phyloP scores from a whole-genome alignment of 78 protist genomes.

The Dictyostelium firmibasis region DNA sequence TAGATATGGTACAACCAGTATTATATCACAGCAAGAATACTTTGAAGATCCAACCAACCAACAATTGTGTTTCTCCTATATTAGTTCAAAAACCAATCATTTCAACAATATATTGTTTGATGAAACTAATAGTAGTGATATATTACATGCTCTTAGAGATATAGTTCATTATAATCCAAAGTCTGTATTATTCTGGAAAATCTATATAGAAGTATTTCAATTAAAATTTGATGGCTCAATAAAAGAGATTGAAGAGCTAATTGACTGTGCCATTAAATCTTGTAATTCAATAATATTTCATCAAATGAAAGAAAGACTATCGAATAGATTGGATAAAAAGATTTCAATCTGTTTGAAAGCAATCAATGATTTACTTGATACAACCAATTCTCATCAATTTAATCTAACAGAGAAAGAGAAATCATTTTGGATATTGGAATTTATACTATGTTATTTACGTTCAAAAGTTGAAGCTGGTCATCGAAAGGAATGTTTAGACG shows the following conservation, averaged over 20 bases:
- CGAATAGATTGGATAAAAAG: slow-evolving; percentile 17
- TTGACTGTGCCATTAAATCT: neutral
- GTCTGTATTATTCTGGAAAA: slow-evolving; percentile 39
- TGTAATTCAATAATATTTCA: slow-evolving; percentile 13
- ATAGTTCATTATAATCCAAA: slow-evolving; percentile 25
- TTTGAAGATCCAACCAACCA: neutral
- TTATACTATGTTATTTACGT: neutral
- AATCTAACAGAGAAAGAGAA: neutral
- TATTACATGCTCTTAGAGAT: neutral
- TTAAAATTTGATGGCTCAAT: slow-evolving; percentile 15
- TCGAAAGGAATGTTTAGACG: neutral
- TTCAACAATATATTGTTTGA: neutral
- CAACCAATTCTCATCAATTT: neutral
- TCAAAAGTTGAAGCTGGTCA: slow-evolving; percentile 17
- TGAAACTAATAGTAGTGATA: slow-evolving; percentile 6
- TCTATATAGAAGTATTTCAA: slow-evolving; percentile 39
- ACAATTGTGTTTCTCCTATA: slow-evolving; percentile 19
- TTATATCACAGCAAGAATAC: neutral
- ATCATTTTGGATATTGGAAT: slow-evolving; percentile 50
- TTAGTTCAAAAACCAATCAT: neutral
- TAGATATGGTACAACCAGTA: neutral
- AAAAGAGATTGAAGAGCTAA: slow-evolving; percentile 28
- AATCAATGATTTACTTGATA: neutral
- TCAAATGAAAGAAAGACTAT: slow-evolving; percentile 5
- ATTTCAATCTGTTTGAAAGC: neutral